Evolutionary conservation across 2,329 filamentous ascomycete genomes (phyloP), one percentile per base, ranked within the genome.

Genomic region (Diaporthe velutina): DNA sequence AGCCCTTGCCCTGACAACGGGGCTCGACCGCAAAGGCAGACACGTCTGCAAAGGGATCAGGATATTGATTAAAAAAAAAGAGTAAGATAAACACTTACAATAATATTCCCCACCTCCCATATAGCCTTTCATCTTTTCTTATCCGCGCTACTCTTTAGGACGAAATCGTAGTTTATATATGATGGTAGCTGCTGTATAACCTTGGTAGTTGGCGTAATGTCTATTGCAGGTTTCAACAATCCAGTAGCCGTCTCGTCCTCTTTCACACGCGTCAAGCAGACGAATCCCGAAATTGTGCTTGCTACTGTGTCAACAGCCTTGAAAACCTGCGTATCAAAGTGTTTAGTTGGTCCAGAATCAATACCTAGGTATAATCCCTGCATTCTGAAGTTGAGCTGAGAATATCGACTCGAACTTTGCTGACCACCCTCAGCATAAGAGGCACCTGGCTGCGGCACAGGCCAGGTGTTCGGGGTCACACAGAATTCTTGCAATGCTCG

Each of bases 21-120:
- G 55, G 55, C 55, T 58, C 55, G 19, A 58, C 55, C 10, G 55
- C 55, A 58, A 58, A 35, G 19, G 55, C 55, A 38, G 55, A 58
- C 8, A 58, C 19, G 33, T 58, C 10, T 22, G 55, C 55, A 58
- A 38, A 13, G 33, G 9, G 17, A 30, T 57, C 19, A 57, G 54
- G 35, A 35, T 35, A 22, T 22, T 3, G 8, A 35, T 35, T 17
- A 4, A 22, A 35, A 13, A n/a, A 30, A 4, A 2, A 5, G 3
- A n/a, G n/a, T 17, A 35, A 35, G 10, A 2, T n/a, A 57, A 2
- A n/a, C 30, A 35, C 54, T n/a, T n/a, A 35, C 54, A 57, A 35
- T 57, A 57, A n/a, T 57, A 19, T 2, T 35, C 30, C 2, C 19
- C 30, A 19, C 19, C 54, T 57, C 10, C 10, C 30, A n/a, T n/a